phyloP scores from a whole-genome alignment of 805 yeast species.

The Hanseniaspora hatyaiensis region DNA sequence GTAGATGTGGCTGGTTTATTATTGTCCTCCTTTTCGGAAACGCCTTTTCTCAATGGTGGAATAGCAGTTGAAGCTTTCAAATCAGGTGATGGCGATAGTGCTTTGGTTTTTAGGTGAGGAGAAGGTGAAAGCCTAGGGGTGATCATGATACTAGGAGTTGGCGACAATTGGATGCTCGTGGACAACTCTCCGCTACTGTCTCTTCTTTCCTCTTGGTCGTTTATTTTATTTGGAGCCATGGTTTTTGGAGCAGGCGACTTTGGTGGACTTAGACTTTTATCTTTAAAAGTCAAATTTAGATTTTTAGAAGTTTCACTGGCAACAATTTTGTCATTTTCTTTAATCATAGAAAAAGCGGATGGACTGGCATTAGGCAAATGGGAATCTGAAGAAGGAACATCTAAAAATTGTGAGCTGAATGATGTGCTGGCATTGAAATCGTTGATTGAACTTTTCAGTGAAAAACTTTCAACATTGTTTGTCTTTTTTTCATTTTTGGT shows the following conservation, averaged over 20 bases:
- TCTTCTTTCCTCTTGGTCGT: background rate
- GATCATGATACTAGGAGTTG: conserved; percentile 2
- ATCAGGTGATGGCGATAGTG: conserved; percentile 1
- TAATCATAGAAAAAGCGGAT: background rate
- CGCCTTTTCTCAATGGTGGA: background rate
- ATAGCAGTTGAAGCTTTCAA: background rate
- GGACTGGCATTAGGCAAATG: too few relatives aligned
- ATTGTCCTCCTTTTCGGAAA: background rate
- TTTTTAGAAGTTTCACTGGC: background rate
- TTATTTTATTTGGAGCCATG: background rate
- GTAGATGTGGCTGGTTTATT: conserved; percentile 30
- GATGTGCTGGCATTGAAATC: background rate
- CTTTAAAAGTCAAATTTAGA: background rate
- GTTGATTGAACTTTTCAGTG: background rate
- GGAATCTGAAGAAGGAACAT: background rate
- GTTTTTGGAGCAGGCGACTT: conserved; percentile 7
- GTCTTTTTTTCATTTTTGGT: too few relatives aligned
- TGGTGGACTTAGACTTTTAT: conserved; percentile 1
- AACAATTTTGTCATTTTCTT: background rate
- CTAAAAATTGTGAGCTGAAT: conserved; percentile 1
- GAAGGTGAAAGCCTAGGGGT: conserved; percentile 4
- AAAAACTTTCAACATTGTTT: too few relatives aligned
- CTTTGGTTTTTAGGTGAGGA: background rate
- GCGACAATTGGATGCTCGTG: conserved; percentile 13
- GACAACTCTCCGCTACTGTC: background rate